These are phyloP conservation scores for Spinellus fusiger DNA, from an alignment of 192 early-diverging fungal genomes.

Conservation along the genomic window DNA sequence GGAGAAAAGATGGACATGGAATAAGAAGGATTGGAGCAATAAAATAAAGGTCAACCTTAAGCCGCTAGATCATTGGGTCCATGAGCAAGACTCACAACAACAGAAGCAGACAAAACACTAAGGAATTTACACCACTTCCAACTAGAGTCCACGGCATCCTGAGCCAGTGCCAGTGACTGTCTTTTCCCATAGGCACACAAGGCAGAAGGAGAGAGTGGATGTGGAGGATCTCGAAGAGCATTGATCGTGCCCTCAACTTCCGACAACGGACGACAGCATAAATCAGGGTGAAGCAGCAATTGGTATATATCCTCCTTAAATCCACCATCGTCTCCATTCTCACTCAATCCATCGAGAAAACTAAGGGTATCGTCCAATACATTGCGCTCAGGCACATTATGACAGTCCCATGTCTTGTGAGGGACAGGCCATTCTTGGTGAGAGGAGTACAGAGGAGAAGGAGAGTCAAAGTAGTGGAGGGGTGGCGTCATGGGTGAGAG, in stretches of 20 bases:
- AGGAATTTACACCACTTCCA: conserved; percentile 27
- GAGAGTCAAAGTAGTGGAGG: background rate
- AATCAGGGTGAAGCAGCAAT: conserved; percentile 9
- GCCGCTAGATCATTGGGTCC: conserved; percentile 15
- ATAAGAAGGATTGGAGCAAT: no score
- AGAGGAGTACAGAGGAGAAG: background rate
- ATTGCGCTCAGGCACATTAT: background rate
- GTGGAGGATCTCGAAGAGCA: background rate
- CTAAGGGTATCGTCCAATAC: conserved; percentile 12
- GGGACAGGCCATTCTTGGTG: background rate
- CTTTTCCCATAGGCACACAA: conserved; percentile 1
- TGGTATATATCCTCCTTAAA: conserved; percentile 8
- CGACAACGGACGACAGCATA: conserved; percentile 1
- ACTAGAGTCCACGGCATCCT: conserved; percentile 4
- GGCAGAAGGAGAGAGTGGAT: background rate
- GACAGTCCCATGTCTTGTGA: background rate
- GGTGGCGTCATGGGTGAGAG: conserved; percentile 1
- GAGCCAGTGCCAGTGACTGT: background rate
- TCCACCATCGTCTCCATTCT: conserved; percentile 8
- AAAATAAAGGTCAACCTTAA: no score
- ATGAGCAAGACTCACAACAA: conserved; percentile 12
- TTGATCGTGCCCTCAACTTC: conserved; percentile 2
- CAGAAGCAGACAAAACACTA: conserved; percentile 16
- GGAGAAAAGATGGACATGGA: no score
- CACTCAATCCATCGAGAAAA: conserved; percentile 1